phyloP scores from a whole-genome alignment of 306 rosid genomes.

The Gastrolobium bilobum region DNA sequence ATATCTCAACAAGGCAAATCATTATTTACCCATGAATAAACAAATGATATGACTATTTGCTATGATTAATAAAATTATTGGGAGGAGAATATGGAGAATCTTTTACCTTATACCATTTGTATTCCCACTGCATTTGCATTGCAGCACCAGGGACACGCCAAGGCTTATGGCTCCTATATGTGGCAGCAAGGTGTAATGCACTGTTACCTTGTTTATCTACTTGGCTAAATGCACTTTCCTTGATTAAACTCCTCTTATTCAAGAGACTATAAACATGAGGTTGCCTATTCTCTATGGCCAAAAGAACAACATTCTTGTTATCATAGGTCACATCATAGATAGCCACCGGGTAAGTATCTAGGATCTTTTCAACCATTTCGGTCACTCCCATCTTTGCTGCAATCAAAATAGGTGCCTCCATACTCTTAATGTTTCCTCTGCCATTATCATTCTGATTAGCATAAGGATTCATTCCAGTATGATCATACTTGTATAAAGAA shows the following conservation, averaged over 20 bases:
- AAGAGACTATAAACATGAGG: slow-evolving; percentile 52
- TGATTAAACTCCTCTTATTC: slow-evolving; percentile 20
- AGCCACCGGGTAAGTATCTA: slow-evolving; percentile 52
- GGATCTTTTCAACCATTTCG: slow-evolving; percentile 55
- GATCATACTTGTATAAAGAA: slow-evolving; percentile 39
- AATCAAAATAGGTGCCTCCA: slow-evolving; percentile 43
- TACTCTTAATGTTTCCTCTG: not conserved
- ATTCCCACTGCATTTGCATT: slow-evolving; percentile 69
- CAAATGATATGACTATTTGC: not conserved
- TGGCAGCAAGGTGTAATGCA: slow-evolving; percentile 61
- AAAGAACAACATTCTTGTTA: slow-evolving; percentile 57
- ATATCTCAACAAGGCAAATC: no score
- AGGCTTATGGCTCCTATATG: slow-evolving; percentile 40
- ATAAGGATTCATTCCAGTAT: slow-evolving; percentile 4
- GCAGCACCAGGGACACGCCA: slow-evolving; percentile 67
- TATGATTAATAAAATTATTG: not conserved
- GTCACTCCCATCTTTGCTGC: slow-evolving; percentile 60
- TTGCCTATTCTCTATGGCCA: slow-evolving; percentile 63
- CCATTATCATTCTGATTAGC: not conserved
- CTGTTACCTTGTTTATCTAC: slow-evolving; percentile 55
- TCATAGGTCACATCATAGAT: slow-evolving; percentile 54
- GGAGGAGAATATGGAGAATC: not conserved
- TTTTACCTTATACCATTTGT: slow-evolving; percentile 64
- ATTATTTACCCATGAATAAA: not conserved
- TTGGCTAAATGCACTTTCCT: slow-evolving; percentile 54